Conservation (phyloP, 2,329 filamentous ascomycete genomes). For the Ceratocystis huliohia region DNA sequence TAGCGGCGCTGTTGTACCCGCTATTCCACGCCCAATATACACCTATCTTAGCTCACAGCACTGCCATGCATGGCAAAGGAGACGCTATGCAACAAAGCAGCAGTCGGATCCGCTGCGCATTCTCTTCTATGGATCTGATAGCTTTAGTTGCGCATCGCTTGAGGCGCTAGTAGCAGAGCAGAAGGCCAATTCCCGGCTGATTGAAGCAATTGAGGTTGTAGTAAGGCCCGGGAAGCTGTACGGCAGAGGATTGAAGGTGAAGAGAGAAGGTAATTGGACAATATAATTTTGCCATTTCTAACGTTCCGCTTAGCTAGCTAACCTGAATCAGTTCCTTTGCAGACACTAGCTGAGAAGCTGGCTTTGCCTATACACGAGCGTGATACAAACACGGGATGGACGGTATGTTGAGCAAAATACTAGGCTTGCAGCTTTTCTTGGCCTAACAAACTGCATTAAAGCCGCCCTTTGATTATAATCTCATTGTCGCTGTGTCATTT, state of each 20-base stretch:
- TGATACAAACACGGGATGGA: conserved; percentile 74
- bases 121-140: conserved; percentile 87
- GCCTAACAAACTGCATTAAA: conserved; percentile 25
- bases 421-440: conserved; percentile 10
- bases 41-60: background rate
- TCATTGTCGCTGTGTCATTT: conserved; percentile 89
- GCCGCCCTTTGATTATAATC: conserved; percentile 52
- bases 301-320: background rate
- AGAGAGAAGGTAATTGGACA: conserved; percentile 40
- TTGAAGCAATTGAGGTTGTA: conserved; percentile 74
- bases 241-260: conserved; percentile 57
- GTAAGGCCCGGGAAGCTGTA: conserved; percentile 65
- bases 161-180: conserved; percentile 53
- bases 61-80: background rate
- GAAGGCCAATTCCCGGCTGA: conserved; percentile 36
- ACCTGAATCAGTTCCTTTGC: conserved; percentile 49
- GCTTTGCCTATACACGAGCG: conserved; percentile 57
- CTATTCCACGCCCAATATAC: background rate
- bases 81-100: conserved; percentile 10
- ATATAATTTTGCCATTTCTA: background rate
- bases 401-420: conserved; percentile 35
- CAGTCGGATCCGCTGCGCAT: conserved; percentile 57
- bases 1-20: background rate
- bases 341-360: conserved; percentile 49
- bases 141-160: conserved; percentile 72